phyloP scores from a whole-genome alignment of 345 rosid genomes.

The Ailanthus altissimus region DNA sequence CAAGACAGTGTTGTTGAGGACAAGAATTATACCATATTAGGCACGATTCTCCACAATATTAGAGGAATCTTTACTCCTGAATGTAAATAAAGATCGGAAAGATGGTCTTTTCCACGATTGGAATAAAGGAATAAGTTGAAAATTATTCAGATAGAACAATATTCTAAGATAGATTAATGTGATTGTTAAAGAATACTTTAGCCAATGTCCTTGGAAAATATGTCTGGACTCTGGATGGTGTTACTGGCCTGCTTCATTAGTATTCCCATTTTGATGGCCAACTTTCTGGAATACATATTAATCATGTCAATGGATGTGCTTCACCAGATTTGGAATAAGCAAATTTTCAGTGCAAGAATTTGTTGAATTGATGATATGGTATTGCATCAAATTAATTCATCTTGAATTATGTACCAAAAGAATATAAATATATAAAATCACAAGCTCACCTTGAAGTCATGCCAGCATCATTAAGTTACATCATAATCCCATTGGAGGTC shows the following conservation, averaged over 20 bases:
- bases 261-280: neutral
- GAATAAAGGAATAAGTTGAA: neutral
- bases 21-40: neutral
- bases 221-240: neutral
- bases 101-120: neutral
- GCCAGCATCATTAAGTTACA: conserved; percentile 4
- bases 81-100: neutral
- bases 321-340: neutral
- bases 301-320: neutral
- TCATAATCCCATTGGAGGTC: neutral
- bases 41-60: neutral
- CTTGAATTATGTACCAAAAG: neutral
- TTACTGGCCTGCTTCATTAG: neutral
- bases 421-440: neutral
- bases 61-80: neutral
- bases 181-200: neutral
- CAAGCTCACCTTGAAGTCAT: neutral
- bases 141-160: neutral
- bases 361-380: neutral
- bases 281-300: neutral
- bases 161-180: neutral
- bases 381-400: too few species aligned
- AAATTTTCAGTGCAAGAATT: neutral
- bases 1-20: too few species aligned
- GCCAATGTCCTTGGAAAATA: neutral